phyloP scores from a whole-genome alignment of 2,329 filamentous ascomycete genomes.

The Fusarium nurragi region DNA sequence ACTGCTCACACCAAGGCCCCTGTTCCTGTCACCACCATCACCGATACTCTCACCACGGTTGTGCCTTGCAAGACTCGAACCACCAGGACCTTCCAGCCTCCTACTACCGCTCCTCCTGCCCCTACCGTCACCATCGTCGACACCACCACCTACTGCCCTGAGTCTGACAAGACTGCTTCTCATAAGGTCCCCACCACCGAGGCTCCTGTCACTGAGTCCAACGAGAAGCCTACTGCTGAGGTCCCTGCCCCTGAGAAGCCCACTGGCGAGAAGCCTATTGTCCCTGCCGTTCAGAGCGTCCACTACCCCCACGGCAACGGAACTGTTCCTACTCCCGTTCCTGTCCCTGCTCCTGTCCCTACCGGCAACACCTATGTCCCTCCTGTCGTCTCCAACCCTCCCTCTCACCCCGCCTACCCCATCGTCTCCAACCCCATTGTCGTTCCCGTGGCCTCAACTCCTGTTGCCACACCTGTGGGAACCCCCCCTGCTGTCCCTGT shows the following conservation, averaged over 20 bases:
- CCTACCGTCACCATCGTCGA: constrained; percentile 38
- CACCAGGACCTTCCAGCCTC: constrained; percentile 41
- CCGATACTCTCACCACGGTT: constrained; percentile 41
- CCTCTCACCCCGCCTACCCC: not conserved
- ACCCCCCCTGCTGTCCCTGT: constrained; percentile 17
- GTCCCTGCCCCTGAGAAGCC: constrained; percentile 14
- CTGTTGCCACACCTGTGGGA: not conserved
- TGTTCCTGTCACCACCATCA: constrained; percentile 36
- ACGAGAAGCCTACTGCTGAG: not conserved
- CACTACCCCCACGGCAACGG: constrained; percentile 31
- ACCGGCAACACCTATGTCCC: constrained; percentile 2
- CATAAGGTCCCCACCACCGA: not conserved
- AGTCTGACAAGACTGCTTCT: constrained; percentile 10
- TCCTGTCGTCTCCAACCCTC: constrained; percentile 1
- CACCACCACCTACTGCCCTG: constrained; percentile 31
- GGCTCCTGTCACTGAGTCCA: not conserved
- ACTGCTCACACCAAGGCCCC: constrained; percentile 11
- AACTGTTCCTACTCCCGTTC: constrained; percentile 18
- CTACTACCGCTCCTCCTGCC: constrained; percentile 28
- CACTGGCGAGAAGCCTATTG: constrained; percentile 5
- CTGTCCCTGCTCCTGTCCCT: constrained; percentile 4
- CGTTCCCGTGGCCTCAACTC: not conserved
- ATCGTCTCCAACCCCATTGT: not conserved
- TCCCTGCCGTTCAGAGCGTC: constrained; percentile 7
- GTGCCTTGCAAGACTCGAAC: constrained; percentile 41